phyloP scores from a whole-genome alignment of 2,329 filamentous ascomycete species.

The Beauveria medogensis region DNA sequence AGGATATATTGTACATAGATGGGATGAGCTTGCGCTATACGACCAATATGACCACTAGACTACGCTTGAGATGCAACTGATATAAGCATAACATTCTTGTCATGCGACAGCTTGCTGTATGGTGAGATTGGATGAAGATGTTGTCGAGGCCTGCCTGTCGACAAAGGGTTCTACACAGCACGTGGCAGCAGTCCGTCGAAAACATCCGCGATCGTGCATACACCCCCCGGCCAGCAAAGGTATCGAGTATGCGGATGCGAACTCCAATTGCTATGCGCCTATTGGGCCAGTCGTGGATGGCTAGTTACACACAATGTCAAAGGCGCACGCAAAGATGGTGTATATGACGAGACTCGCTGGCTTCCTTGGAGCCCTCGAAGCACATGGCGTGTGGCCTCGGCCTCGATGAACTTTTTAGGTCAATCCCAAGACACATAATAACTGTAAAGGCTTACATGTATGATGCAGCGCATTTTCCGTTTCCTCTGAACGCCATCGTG shows the following conservation, averaged over 20 bases:
- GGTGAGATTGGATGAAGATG: too few relatives aligned
- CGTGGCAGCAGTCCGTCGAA: neutral
- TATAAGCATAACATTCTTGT: neutral
- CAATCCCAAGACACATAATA: neutral
- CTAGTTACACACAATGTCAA: too few relatives aligned
- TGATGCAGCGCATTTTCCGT: neutral
- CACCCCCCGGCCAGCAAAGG: neutral
- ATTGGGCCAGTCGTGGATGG: too few relatives aligned
- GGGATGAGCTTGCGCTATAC: neutral
- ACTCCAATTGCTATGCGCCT: neutral
- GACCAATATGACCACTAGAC: conserved; percentile 3
- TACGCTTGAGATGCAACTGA: neutral
- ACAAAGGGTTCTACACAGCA: neutral
- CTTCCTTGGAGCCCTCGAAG: neutral
- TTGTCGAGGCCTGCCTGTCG: too few relatives aligned
- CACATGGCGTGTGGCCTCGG: neutral
- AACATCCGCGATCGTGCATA: neutral
- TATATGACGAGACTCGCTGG: too few relatives aligned
- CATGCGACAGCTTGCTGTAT: too few relatives aligned
- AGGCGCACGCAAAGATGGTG: too few relatives aligned
- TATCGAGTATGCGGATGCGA: neutral
- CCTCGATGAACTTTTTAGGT: neutral
- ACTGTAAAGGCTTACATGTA: too few relatives aligned
- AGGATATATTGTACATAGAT: conserved; percentile 3
- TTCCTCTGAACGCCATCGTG: neutral